Percentiles rank a stretch among this genome's conserved stretches.
These are phyloP conservation scores for Aspergillus sp. DNA, from an alignment of 2,329 filamentous ascomycete species.

Conservation along the genomic window DNA sequence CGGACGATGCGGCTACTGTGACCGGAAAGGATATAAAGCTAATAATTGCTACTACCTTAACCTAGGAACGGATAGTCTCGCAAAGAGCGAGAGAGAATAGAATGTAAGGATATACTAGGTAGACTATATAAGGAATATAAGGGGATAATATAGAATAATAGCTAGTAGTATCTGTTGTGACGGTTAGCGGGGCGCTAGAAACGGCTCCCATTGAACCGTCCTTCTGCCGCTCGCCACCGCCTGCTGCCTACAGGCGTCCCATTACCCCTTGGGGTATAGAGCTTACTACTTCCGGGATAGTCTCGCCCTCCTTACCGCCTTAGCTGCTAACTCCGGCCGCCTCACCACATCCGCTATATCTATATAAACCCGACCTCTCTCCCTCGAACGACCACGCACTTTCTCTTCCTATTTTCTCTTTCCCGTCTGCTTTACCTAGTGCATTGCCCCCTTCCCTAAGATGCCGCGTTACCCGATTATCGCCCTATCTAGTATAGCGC, in stretches of 20 bases:
- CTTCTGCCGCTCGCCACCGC: constrained; percentile 6
- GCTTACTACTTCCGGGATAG: constrained; percentile 12
- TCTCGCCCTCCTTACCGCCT: constrained; percentile 10
- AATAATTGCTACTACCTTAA: too few species aligned
- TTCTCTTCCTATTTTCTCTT: constrained; percentile 13
- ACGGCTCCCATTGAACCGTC: not conserved
- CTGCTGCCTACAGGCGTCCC: constrained; percentile 7
- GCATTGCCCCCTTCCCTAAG: not conserved
- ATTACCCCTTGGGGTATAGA: constrained; percentile 11
- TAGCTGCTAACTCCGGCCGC: constrained; percentile 9
- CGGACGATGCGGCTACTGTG: too few species aligned
- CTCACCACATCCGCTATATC: constrained; percentile 9
- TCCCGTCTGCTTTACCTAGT: not conserved
- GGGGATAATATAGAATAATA: too few species aligned
- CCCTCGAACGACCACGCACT: constrained; percentile 14
- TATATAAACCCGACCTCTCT: constrained; percentile 17
- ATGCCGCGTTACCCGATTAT: not conserved
- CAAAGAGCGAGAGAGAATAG: too few species aligned
- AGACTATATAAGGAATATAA: too few species aligned
- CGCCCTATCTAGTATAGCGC: not conserved
- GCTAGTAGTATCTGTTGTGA: not conserved
- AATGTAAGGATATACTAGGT: too few species aligned
- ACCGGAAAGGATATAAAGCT: too few species aligned
- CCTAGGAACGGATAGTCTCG: too few species aligned
- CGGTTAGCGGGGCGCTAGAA: not conserved